phyloP scores from a whole-genome alignment of 1,139 yeast species.

The Candida labiduridarum region DNA sequence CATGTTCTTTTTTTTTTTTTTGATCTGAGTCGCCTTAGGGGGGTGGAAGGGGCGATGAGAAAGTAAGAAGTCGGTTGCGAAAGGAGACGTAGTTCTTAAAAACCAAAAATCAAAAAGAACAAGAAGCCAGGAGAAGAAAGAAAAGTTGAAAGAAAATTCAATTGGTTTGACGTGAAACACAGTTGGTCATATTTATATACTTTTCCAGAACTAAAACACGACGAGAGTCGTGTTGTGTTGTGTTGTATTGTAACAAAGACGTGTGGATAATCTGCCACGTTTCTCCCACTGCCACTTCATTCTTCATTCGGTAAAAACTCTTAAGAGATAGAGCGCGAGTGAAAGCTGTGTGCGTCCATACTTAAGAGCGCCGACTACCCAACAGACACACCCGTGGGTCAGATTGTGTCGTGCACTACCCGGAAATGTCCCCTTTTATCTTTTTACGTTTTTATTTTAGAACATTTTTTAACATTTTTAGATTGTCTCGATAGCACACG shows the following conservation, averaged over 20 bases:
- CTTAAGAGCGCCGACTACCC: not conserved
- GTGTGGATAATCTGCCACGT: constrained; percentile 1
- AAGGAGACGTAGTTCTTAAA: too few relatives aligned
- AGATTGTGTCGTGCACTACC: not conserved
- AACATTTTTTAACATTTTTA: too few relatives aligned
- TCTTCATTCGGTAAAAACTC: not conserved
- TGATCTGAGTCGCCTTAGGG: not conserved
- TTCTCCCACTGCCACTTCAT: not conserved
- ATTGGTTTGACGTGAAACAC: not conserved
- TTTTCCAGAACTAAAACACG: not conserved
- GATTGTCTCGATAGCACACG: too few relatives aligned
- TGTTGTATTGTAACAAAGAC: not conserved
- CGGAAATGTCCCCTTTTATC: too few relatives aligned
- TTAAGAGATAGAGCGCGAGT: not conserved
- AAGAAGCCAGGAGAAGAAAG: not conserved
- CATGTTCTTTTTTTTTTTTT: constrained; percentile 8
- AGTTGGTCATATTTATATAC: not conserved
- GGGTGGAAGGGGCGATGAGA: not conserved
- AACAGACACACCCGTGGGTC: not conserved
- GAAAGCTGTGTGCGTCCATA: too few relatives aligned
- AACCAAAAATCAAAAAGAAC: not conserved
- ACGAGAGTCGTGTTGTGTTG: not conserved
- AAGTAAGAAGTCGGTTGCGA: not conserved
- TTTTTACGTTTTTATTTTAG: too few relatives aligned
- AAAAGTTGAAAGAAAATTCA: not conserved